Percentiles rank a stretch among this genome's conserved stretches.
phyloP scores from a whole-genome alignment of 345 rosid species.

The Citrus mangshanensis region DNA sequence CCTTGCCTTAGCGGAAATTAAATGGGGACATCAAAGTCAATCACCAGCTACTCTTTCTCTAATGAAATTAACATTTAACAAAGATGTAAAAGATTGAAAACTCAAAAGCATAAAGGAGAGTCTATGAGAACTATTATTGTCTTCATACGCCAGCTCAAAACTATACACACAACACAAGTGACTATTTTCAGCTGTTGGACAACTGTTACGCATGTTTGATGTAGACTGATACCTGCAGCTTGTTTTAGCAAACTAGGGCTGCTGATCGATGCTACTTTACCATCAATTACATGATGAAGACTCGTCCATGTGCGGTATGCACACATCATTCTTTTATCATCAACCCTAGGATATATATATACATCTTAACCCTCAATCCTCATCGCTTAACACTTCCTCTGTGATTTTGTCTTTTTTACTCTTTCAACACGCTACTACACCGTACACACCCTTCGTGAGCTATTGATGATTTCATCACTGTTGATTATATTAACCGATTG shows the following conservation, averaged over 20 bases:
- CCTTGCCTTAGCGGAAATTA: not conserved
- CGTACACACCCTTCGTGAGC: no score
- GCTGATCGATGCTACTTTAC: no score
- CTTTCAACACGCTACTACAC: not conserved
- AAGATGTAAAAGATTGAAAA: not conserved
- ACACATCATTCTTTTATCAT: not conserved
- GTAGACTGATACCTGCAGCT: slow-evolving; percentile 9
- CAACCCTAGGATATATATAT: not conserved
- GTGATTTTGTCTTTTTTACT: not conserved
- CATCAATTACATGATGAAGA: not conserved
- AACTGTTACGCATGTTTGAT: slow-evolving; percentile 17
- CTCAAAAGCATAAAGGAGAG: not conserved
- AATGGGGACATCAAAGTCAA: slow-evolving; percentile 15
- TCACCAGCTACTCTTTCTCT: not conserved
- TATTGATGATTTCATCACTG: slow-evolving; percentile 1
- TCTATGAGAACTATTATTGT: slow-evolving; percentile 1
- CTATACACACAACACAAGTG: not conserved
- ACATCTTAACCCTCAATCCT: no score
- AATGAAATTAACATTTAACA: not conserved
- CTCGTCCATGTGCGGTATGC: not conserved
- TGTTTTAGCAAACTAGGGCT: not conserved
- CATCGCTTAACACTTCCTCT: no score
- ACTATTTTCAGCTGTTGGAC: not conserved
- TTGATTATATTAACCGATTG: not conserved
- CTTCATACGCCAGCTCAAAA: not conserved